Conservation (phyloP, 208 protist species). For the Trypanosoma boissoni region DNA sequence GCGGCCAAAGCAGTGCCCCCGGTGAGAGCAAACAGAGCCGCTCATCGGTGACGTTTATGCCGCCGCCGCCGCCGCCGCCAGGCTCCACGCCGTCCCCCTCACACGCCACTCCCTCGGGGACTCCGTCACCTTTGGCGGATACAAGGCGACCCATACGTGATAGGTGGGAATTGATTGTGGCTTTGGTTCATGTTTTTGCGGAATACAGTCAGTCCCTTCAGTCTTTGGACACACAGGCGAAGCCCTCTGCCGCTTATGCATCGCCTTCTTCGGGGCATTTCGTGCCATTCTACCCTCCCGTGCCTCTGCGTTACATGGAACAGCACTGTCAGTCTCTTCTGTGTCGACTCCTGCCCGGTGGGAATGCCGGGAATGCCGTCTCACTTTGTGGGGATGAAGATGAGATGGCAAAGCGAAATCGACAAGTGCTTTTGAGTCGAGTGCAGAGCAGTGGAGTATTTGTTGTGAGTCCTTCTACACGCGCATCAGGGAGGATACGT, state of each 20-base stretch:
- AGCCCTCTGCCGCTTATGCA: too few species aligned
- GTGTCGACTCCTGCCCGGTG: constrained; percentile 5
- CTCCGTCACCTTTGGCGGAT: not conserved
- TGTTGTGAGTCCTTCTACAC: not conserved
- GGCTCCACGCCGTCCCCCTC: not conserved
- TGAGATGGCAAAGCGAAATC: constrained; percentile 6
- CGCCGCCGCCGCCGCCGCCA: constrained; percentile 14
- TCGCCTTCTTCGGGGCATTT: not conserved
- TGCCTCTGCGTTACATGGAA: constrained; percentile 22
- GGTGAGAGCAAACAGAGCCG: not conserved
- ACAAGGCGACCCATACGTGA: constrained; percentile 7
- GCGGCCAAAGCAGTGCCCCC: too few species aligned
- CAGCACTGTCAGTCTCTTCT: constrained; percentile 21
- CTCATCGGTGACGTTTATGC: constrained; percentile 10
- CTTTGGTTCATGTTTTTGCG: constrained; percentile 9
- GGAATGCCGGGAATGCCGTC: not conserved
- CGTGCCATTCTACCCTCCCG: constrained; percentile 22
- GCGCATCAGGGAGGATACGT: not conserved
- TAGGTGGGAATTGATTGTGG: constrained; percentile 16
- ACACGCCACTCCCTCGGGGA: not conserved
- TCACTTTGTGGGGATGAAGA: constrained; percentile 2
- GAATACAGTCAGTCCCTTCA: constrained; percentile 12
- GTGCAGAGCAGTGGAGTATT: constrained; percentile 20
- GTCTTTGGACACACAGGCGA: too few species aligned
- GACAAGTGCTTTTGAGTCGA: constrained; percentile 6